A percentile compares a stretch with the other conserved stretches of the same genome.
Evolutionary conservation across 148 eudicot species (phyloP).

Genomic region (Amaranthus palmeri): DNA sequence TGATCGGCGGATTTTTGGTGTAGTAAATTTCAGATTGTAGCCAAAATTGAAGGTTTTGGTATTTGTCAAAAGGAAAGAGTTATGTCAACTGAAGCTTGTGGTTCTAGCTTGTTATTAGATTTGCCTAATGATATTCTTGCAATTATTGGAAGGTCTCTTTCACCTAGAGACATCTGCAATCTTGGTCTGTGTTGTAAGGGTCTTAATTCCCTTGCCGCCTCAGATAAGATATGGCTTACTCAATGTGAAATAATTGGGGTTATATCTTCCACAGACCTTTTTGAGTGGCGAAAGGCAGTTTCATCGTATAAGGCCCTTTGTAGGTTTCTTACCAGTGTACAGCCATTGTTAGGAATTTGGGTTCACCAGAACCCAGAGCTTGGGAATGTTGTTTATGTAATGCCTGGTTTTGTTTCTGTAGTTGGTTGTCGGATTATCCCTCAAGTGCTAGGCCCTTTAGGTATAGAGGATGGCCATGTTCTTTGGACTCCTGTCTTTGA

Average conservation of each 20-base stretch:
- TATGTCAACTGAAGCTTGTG: constrained; percentile 48
- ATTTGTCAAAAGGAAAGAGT: background rate
- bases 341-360: constrained; percentile 72
- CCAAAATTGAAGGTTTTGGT: background rate
- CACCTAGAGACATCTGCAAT: constrained; percentile 61
- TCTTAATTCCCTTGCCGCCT: constrained; percentile 39
- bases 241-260: constrained; percentile 62
- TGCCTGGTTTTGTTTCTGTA: constrained; percentile 78
- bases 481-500: constrained; percentile 86
- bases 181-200: constrained; percentile 57
- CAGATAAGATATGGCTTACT: constrained; percentile 69
- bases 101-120: constrained; percentile 50
- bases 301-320: constrained; percentile 65
- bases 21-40: background rate
- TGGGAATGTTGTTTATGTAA: constrained; percentile 80
- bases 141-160: constrained; percentile 49
- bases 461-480: constrained; percentile 74
- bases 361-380: constrained; percentile 93
- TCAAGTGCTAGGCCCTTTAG: constrained; percentile 78
- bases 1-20: background rate
- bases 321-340: constrained; percentile 50
- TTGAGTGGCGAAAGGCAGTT: constrained; percentile 67
- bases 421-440: constrained; percentile 86
- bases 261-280: constrained; percentile 41
- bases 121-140: constrained; percentile 69